These are phyloP conservation scores for Botrytis fabae DNA, from an alignment of 2,329 filamentous ascomycete species.

Conservation along the genomic window DNA sequence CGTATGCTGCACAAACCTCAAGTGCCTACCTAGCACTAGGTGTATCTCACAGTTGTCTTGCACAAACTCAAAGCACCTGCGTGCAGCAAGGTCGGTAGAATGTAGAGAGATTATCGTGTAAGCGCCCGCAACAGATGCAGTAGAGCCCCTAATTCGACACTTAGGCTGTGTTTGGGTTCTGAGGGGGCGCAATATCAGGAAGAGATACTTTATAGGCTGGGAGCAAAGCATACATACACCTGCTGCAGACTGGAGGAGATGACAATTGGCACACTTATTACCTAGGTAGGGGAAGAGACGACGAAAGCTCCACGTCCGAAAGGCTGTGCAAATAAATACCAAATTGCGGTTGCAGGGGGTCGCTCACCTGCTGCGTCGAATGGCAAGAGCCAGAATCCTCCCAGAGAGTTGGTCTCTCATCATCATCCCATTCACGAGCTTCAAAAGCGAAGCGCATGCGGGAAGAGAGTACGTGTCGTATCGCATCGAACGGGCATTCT, in stretches of 20 bases:
- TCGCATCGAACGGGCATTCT: neutral
- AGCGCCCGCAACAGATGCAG: neutral
- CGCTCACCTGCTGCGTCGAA: neutral
- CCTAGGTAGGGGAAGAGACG: neutral
- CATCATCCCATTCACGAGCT: neutral
- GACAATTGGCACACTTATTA: neutral
- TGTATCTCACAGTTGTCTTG: neutral
- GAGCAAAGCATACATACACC: conserved; percentile 6
- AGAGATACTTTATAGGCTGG: neutral
- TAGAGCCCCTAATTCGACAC: neutral
- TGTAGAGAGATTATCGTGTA: neutral
- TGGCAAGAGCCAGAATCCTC: neutral
- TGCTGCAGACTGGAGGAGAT: conserved; percentile 5
- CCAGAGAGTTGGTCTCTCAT: neutral
- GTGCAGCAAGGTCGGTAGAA: neutral
- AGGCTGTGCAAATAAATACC: conserved; percentile 22
- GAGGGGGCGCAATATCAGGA: neutral
- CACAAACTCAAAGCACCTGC: neutral
- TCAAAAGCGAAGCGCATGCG: neutral
- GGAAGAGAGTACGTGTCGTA: neutral
- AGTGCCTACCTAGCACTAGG: neutral
- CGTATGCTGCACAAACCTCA: neutral
- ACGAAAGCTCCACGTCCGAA: neutral
- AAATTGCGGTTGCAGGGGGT: conserved; percentile 18
- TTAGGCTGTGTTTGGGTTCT: neutral